A percentile compares a stretch with the other conserved stretches of the same genome.
Evolutionary conservation across 2,329 filamentous ascomycete species (phyloP).

Genomic region (Chrysoporthe deuterocubensis): DNA sequence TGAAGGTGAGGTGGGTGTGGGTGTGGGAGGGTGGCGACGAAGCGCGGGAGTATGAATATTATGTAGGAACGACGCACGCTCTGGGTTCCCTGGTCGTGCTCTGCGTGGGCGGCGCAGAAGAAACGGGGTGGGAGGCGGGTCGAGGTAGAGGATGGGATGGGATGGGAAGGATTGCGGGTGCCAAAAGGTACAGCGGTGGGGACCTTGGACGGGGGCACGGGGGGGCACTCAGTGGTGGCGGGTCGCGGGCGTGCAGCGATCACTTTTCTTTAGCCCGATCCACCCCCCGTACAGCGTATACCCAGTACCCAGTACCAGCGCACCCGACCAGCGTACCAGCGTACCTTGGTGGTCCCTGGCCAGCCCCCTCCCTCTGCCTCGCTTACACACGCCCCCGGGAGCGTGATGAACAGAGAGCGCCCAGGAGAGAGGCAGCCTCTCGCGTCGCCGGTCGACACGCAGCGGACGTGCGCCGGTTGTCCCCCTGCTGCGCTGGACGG

Average conservation of each 20-base stretch:
- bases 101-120: background rate
- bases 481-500: background rate
- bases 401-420: slow-evolving; percentile 7
- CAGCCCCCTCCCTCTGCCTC: slow-evolving; percentile 4
- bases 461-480: background rate
- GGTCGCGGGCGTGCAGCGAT: slow-evolving; percentile 22
- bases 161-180: slow-evolving; percentile 20
- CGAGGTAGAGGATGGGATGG: slow-evolving; percentile 19
- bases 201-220: background rate
- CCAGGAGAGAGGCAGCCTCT: background rate
- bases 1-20: slow-evolving; percentile 5
- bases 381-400: slow-evolving; percentile 8
- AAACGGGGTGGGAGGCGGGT: slow-evolving; percentile 19
- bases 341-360: slow-evolving; percentile 13
- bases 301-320: background rate
- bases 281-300: background rate
- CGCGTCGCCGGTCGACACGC: background rate
- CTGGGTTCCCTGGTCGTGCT: slow-evolving; percentile 27
- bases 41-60: slow-evolving; percentile 25
- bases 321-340: slow-evolving; percentile 2
- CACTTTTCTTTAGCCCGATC: slow-evolving; percentile 15
- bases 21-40: slow-evolving; percentile 22
- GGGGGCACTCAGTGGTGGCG: background rate
- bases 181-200: slow-evolving; percentile 20
- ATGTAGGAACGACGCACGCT: slow-evolving; percentile 27